phyloP scores from a whole-genome alignment of 441 rosid genomes.

The Brassica balearica region DNA sequence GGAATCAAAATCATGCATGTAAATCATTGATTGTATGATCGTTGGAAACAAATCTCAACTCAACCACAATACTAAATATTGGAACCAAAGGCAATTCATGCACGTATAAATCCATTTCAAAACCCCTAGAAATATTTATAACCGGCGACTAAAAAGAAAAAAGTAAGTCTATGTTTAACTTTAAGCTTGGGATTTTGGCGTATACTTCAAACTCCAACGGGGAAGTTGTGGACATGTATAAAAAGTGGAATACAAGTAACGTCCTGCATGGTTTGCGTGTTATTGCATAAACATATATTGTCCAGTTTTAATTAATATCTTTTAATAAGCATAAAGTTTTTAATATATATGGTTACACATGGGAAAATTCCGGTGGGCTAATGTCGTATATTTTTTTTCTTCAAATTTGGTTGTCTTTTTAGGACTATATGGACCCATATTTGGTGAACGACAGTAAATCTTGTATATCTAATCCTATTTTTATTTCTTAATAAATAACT shows the following conservation, averaged over 20 bases:
- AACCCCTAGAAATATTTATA: background rate
- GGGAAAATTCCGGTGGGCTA: background rate
- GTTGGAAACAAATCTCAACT: background rate
- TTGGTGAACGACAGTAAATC: background rate
- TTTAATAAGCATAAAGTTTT: background rate
- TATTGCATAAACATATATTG: background rate
- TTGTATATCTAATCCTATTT: background rate
- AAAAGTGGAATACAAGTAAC: slow-evolving; percentile 3
- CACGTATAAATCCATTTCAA: background rate
- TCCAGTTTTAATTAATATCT: background rate
- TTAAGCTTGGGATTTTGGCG: slow-evolving; percentile 26
- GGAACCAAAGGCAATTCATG: slow-evolving; percentile 8
- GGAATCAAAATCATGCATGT: background rate
- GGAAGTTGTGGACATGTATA: slow-evolving; percentile 17
- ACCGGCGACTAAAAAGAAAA: background rate
- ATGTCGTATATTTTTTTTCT: background rate
- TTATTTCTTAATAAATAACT: background rate
- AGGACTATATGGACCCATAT: slow-evolving; percentile 2
- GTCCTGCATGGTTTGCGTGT: slow-evolving; percentile 18
- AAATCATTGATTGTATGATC: slow-evolving; percentile 13
- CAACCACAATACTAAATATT: background rate
- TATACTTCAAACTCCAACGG: slow-evolving; percentile 30
- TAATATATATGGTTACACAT: background rate
- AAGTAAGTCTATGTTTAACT: background rate
- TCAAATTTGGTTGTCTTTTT: slow-evolving; percentile 1